A percentile compares a stretch with the other conserved stretches of the same genome.
These are phyloP conservation scores for Globisporangium takayamanum DNA, from an alignment of 352 stramenopile genomes.

Conservation along the genomic window DNA sequence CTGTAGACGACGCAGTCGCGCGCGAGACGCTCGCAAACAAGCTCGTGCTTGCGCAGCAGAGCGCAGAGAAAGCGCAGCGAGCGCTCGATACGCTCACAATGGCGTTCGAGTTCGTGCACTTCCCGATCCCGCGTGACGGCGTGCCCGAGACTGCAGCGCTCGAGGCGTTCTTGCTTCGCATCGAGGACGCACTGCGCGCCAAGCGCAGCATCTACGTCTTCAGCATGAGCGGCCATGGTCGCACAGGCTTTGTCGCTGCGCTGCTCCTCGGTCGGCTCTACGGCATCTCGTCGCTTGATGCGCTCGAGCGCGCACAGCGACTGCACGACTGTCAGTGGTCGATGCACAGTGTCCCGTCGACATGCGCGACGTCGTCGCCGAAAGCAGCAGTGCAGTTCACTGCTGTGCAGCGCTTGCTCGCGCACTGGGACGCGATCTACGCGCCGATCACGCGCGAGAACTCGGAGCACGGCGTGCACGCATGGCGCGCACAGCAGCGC, in stretches of 20 bases:
- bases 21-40: conserved; percentile 38
- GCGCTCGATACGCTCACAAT: conserved; percentile 31
- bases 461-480: conserved; percentile 22
- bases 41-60: conserved; percentile 40
- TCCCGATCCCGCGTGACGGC: conserved; percentile 44
- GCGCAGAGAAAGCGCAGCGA: conserved; percentile 25
- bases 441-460: conserved; percentile 47
- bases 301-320: conserved; percentile 55
- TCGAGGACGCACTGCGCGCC: conserved; percentile 46
- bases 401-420: conserved; percentile 36
- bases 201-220: conserved; percentile 71
- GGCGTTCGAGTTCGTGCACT: conserved; percentile 41
- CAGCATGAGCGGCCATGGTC: conserved; percentile 58
- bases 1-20: conserved; percentile 7
- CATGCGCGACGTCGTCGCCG: conserved; percentile 41
- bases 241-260: conserved; percentile 57
- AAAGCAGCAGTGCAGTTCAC: conserved; percentile 38
- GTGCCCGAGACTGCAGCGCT: conserved; percentile 18
- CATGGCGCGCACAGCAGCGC: conserved; percentile 43
- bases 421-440: conserved; percentile 63
- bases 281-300: conserved; percentile 44
- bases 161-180: conserved; percentile 19
- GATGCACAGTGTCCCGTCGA: conserved; percentile 22
- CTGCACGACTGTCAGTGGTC: conserved; percentile 57
- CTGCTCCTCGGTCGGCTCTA: conserved; percentile 71